These are phyloP conservation scores for Salix brachista DNA, from an alignment of 345 rosid species.

Conservation along the genomic window DNA sequence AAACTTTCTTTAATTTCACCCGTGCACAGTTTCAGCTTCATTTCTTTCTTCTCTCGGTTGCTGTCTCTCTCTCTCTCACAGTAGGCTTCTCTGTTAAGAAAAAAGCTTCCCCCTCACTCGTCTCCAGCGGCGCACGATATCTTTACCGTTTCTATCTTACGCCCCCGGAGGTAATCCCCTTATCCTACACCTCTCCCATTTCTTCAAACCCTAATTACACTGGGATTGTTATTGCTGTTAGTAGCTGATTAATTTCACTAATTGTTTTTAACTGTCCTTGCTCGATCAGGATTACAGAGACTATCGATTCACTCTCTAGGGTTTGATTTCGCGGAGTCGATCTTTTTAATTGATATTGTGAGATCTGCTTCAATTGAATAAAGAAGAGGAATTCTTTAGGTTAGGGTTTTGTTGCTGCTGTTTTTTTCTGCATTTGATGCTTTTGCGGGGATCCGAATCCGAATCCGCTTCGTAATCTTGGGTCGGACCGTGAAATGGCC, in stretches of 20 bases:
- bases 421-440: constrained; percentile 40
- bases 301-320: constrained; percentile 2
- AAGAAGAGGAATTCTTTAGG: not conserved
- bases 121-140: constrained; percentile 13
- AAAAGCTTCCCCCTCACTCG: not conserved
- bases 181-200: not conserved
- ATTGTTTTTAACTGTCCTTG: not conserved
- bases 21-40: not conserved
- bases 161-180: constrained; percentile 11
- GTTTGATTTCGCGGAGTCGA: not conserved
- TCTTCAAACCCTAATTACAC: not conserved
- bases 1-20: not conserved
- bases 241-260: not conserved
- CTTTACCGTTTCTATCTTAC: constrained; percentile 11
- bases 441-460: constrained; percentile 60
- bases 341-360: not conserved
- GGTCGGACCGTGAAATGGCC: constrained; percentile 69
- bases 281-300: constrained; percentile 10
- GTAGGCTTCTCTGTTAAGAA: constrained; percentile 10
- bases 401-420: not conserved
- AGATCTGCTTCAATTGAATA: constrained; percentile 9
- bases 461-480: constrained; percentile 33
- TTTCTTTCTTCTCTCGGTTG: not conserved
- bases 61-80: not conserved
- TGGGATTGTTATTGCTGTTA: not conserved